A percentile compares a stretch with the other conserved stretches of the same genome.
Conservation (phyloP, 345 rosid genomes). For the Angophora floribunda region DNA sequence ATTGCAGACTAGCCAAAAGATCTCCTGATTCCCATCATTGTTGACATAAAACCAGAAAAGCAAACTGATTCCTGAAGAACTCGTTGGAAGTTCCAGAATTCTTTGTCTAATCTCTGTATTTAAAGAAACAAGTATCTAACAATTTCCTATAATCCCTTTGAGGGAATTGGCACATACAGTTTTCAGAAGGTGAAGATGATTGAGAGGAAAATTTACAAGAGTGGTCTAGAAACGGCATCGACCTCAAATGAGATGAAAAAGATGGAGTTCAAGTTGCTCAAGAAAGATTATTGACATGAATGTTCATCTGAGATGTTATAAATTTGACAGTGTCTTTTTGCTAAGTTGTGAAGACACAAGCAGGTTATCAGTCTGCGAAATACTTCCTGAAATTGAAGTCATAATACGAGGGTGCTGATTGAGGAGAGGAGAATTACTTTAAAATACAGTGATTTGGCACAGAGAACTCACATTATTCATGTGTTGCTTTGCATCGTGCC, state of each 20-base stretch:
- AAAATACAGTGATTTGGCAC: neutral
- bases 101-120: too few species aligned
- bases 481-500: slow-evolving; percentile 3
- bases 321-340: neutral
- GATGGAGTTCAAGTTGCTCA: too few species aligned
- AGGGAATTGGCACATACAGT: too few species aligned
- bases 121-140: neutral
- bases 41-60: neutral
- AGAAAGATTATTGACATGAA: too few species aligned
- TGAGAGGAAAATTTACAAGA: too few species aligned
- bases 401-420: neutral
- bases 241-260: too few species aligned
- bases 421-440: neutral
- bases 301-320: neutral
- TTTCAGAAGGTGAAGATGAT: too few species aligned
- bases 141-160: too few species aligned
- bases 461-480: slow-evolving; percentile 3
- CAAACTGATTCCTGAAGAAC: neutral
- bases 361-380: neutral
- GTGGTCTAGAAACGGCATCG: too few species aligned
- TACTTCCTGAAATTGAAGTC: neutral
- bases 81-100: too few species aligned
- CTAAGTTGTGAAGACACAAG: neutral
- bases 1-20: neutral
- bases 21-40: neutral